A percentile compares a stretch with the other conserved stretches of the same genome.
phyloP scores from a whole-genome alignment of 2,329 filamentous ascomycete genomes.

The Colletotrichum trifolii region DNA sequence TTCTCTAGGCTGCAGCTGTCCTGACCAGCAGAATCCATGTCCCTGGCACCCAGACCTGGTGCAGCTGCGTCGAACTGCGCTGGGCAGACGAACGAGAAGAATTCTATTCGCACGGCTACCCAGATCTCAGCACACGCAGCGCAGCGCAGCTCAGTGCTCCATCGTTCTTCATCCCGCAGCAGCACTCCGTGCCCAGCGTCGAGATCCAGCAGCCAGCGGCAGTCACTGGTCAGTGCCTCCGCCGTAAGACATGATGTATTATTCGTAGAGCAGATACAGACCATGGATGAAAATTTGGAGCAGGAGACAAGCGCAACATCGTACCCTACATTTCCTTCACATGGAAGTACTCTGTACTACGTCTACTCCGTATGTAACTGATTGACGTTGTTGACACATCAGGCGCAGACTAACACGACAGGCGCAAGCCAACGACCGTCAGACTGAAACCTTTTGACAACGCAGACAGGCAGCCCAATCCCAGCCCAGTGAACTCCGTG shows the following conservation, averaged over 20 bases:
- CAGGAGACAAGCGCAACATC: too few relatives aligned
- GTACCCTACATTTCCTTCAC: too few relatives aligned
- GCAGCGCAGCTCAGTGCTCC: background rate
- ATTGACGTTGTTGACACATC: background rate
- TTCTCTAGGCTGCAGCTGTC: conserved; percentile 33
- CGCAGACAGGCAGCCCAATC: too few relatives aligned
- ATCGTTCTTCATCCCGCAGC: conserved; percentile 20
- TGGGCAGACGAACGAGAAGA: conserved; percentile 15
- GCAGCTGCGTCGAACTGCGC: background rate
- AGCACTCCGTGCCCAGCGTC: background rate
- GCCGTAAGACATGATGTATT: background rate
- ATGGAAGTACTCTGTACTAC: too few relatives aligned
- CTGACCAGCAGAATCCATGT: conserved; percentile 33
- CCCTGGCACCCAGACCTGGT: conserved; percentile 32
- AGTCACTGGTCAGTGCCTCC: background rate
- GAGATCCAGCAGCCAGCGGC: background rate
- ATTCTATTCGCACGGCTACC: conserved; percentile 24
- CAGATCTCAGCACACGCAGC: background rate
- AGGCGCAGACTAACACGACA: background rate
- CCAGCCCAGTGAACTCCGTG: too few relatives aligned
- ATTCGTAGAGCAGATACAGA: too few relatives aligned
- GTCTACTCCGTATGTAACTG: too few relatives aligned
- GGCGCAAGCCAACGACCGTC: background rate
- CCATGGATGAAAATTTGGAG: too few relatives aligned
- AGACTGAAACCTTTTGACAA: background rate